Evolutionary conservation across 305 asterid genomes (phyloP), one percentile per base, ranked within the genome.

Genomic region (Solanum hybrid): DNA sequence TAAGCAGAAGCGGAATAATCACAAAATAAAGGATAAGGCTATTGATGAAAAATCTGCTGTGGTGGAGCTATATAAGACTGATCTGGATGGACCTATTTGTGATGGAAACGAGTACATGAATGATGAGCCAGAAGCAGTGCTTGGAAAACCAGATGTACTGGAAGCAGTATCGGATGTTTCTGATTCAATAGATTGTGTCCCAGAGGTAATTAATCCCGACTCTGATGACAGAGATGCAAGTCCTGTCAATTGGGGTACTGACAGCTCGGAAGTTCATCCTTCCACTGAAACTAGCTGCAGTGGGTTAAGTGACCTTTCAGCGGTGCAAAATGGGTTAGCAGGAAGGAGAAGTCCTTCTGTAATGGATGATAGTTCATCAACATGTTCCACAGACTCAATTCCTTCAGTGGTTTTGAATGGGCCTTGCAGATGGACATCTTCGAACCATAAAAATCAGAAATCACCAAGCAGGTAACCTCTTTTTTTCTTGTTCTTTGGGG

Each of bases 291-390:
- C 95, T 77, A 89, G 94, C 88, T 91, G 94, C 91, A 93, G 98
- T 91, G 94, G 91, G 35, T 66, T 91, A 84, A 95, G 92, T 87
- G 95, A 92, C 86, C 91, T 91, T 91, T 91, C 94, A 86, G 91
- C 92, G 38, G 93, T 88, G 78, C 98, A 92, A 88, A 95, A 93
- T 88, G 98, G 96, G 89, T 87, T 88, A 32, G 95, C 94, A 79
- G 95, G 93, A 88, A 56, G 76, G 88, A 89, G 93, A 91, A 90
- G 92, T 89, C 89, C 94, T 78, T 94, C 96, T 37, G 88, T 85
- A 69, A 89, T 95, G 91, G 99, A 96, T 87, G 99, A 97, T 92
- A 97, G 95, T 92, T 96, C 99, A 88, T 97, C 99, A 78, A 94
- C 95, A 38, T 96, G 98, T 91, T 96, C 98, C 86, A 93, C 96